phyloP scores from a whole-genome alignment of 208 protist species.

The Trypanosoma brucei region DNA sequence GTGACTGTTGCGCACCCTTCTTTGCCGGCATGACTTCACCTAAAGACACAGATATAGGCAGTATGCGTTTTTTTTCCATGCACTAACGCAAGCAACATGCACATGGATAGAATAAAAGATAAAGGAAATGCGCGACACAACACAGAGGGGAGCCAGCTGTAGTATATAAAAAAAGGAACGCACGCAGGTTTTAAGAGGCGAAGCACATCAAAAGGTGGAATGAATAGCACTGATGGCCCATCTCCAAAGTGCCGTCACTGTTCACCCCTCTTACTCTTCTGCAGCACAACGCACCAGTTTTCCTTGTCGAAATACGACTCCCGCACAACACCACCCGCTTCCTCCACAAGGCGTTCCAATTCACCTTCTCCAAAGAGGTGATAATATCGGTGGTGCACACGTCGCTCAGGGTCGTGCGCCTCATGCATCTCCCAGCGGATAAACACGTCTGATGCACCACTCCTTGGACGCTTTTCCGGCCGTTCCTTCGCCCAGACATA shows the following conservation, averaged over 20 bases:
- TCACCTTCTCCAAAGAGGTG: conserved; percentile 82
- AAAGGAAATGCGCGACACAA: not conserved
- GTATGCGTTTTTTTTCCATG: not conserved
- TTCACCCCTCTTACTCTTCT: conserved; percentile 4
- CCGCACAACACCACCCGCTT: conserved; percentile 27
- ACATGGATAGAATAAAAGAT: not conserved
- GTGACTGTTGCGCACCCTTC: not conserved
- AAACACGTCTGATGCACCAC: conserved; percentile 52
- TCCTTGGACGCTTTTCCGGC: conserved; percentile 31
- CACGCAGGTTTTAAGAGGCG: too few relatives aligned
- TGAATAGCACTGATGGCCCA: too few relatives aligned
- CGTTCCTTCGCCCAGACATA: conserved; percentile 86
- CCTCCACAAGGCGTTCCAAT: conserved; percentile 48
- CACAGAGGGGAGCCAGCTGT: not conserved
- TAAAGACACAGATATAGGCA: conserved; percentile 3
- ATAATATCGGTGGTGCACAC: conserved; percentile 74
- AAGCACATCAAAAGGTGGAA: too few relatives aligned
- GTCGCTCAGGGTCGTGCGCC: conserved; percentile 38
- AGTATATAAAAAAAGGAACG: too few relatives aligned
- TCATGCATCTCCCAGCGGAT: conserved; percentile 61
- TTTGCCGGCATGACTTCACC: conserved; percentile 1
- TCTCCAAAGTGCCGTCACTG: not conserved
- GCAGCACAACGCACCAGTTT: conserved; percentile 80
- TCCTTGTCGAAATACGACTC: conserved; percentile 85
- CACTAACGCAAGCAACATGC: not conserved